A percentile compares a stretch with the other conserved stretches of the same genome.
phyloP scores from a whole-genome alignment of 1,284 basidiomycete genomes.

The Athelia psychrophila region DNA sequence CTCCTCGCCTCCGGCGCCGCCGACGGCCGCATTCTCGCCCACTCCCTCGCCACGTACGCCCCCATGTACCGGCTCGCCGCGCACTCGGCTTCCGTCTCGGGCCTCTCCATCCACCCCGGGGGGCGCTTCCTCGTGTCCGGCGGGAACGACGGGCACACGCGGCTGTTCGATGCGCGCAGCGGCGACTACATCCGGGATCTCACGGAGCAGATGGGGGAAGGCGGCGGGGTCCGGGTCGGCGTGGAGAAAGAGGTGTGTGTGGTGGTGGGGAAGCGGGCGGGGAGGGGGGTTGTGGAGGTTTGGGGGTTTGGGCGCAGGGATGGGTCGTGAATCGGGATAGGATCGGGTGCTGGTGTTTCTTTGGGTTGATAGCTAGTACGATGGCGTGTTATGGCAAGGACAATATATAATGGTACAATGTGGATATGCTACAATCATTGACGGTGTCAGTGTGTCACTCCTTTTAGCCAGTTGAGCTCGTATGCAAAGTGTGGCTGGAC shows the following conservation, averaged over 20 bases:
- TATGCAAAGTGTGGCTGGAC: no score
- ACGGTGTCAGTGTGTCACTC: no score
- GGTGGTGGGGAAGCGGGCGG: conserved; percentile 79
- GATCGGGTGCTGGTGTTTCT: neutral
- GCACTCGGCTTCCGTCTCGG: conserved; percentile 91
- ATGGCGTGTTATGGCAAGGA: no score
- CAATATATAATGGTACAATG: no score
- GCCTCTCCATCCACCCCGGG: conserved; percentile 75
- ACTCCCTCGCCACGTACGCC: conserved; percentile 59
- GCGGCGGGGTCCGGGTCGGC: conserved; percentile 70
- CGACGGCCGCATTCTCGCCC: conserved; percentile 92
- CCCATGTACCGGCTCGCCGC: conserved; percentile 62
- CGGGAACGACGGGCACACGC: conserved; percentile 90
- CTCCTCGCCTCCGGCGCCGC: conserved; percentile 91
- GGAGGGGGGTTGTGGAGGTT: conserved; percentile 90
- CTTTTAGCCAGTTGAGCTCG: neutral
- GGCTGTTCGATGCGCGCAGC: conserved; percentile 78
- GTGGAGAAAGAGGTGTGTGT: conserved; percentile 74
- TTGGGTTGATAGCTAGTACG: no score
- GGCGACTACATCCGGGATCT: conserved; percentile 77
- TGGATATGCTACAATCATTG: no score
- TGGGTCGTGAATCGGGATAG: neutral
- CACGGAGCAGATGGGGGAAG: conserved; percentile 60
- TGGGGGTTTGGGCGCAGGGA: conserved; percentile 62
- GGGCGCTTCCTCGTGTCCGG: conserved; percentile 77